Conservation (phyloP, 2,329 filamentous ascomycete species). For the Fusarium albosuccineum region DNA sequence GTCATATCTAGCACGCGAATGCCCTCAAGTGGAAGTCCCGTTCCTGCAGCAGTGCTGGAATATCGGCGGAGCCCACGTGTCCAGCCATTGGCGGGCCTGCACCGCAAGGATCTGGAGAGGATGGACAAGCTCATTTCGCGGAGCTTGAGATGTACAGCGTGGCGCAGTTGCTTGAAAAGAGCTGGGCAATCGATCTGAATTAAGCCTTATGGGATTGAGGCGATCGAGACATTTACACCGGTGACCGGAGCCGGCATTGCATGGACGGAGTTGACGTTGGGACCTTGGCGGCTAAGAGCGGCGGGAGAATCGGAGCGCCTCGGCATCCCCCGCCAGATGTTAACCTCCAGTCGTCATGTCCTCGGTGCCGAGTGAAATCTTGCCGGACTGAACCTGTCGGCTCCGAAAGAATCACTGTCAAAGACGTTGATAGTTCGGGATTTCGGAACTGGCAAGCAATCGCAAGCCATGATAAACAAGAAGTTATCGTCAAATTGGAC, state of each 20-base stretch:
- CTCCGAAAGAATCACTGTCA: constrained; percentile 21
- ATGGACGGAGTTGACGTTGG: neutral
- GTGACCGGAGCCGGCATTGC: constrained; percentile 30
- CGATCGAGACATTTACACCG: constrained; percentile 20
- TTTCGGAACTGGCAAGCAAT: constrained; percentile 6
- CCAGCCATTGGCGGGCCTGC: constrained; percentile 36
- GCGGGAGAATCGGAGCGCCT: constrained; percentile 26
- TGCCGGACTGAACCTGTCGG: constrained; percentile 27
- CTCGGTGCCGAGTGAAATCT: constrained; percentile 36
- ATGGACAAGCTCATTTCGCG: constrained; percentile 35
- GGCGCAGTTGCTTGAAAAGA: neutral
- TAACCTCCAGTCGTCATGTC: constrained; percentile 14
- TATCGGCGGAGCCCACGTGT: constrained; percentile 45
- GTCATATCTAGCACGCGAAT: constrained; percentile 97
- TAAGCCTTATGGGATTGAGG: neutral
- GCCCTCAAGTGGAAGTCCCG: constrained; percentile 78
- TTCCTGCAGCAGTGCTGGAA: constrained; percentile 44
- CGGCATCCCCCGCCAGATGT: constrained; percentile 22
- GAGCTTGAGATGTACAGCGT: constrained; percentile 6
- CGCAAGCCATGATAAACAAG: neutral
- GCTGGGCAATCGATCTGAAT: constrained; percentile 1
- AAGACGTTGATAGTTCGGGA: neutral
- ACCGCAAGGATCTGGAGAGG: constrained; percentile 35
- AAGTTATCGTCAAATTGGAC: neutral
- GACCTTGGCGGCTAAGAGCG: constrained; percentile 22